Conservation (phyloP, 2,329 filamentous ascomycete species). For the Aspergillus alliaceus region DNA sequence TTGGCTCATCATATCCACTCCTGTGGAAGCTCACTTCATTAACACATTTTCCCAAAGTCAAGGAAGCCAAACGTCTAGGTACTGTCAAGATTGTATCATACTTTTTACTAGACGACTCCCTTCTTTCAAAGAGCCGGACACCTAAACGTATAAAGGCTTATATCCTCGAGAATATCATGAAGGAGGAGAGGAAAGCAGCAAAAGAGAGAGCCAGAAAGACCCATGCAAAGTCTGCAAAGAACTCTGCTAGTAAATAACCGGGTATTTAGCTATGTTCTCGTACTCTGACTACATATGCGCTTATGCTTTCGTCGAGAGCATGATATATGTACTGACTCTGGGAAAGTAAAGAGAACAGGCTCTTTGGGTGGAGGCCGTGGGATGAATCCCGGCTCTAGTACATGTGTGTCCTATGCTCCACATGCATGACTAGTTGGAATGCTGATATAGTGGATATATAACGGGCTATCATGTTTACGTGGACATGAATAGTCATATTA, state of each 20-base stretch:
- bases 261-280: neutral
- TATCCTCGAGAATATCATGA: conserved; percentile 39
- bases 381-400: neutral
- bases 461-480: conserved; percentile 65
- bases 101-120: conserved; percentile 50
- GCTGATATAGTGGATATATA: conserved; percentile 26
- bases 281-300: neutral
- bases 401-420: neutral
- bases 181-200: conserved; percentile 22
- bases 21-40: neutral
- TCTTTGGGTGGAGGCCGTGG: neutral
- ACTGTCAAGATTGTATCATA: conserved; percentile 46
- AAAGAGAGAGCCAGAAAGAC: conserved; percentile 2
- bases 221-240: neutral
- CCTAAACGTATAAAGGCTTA: conserved; percentile 38
- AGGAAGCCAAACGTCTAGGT: conserved; percentile 36
- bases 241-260: neutral
- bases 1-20: conserved; percentile 8
- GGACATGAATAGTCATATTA: conserved; percentile 60
- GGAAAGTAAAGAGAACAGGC: neutral
- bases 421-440: neutral
- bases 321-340: neutral
- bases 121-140: conserved; percentile 31
- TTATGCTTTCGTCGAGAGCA: neutral
- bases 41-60: conserved; percentile 32